Evolutionary conservation across 305 asterid genomes (phyloP).

Genomic region (Fraxinus greggii): DNA sequence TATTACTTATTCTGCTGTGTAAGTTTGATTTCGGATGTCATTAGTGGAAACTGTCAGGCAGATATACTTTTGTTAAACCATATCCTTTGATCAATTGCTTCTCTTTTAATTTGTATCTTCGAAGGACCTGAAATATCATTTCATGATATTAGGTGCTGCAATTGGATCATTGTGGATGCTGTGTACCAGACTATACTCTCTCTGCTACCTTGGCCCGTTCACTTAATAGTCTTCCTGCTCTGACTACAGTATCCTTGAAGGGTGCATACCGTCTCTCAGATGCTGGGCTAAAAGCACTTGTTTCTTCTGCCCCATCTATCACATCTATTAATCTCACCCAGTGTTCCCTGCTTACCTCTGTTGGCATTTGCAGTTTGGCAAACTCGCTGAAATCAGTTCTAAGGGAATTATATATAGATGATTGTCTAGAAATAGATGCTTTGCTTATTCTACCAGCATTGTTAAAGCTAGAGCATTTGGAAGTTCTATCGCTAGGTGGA

Average conservation of each 20-base stretch:
- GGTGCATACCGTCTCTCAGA: conserved; percentile 92
- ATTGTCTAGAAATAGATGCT: conserved; percentile 68
- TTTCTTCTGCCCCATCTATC: conserved; percentile 71
- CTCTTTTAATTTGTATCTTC: conserved; percentile 11
- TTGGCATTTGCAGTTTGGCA: conserved; percentile 60
- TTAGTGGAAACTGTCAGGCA: not conserved
- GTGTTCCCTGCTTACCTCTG: conserved; percentile 78
- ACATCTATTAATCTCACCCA: conserved; percentile 76
- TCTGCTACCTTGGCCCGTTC: conserved; percentile 54
- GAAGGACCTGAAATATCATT: conserved; percentile 19
- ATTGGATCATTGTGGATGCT: conserved; percentile 73
- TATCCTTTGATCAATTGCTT: conserved; percentile 1
- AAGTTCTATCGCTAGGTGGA: conserved; percentile 81
- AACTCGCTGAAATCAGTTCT: conserved; percentile 54
- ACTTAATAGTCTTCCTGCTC: conserved; percentile 55
- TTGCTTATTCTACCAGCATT: conserved; percentile 70
- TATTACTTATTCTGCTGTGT: not conserved
- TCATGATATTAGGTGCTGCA: conserved; percentile 69
- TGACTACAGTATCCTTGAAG: conserved; percentile 65
- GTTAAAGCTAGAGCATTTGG: conserved; percentile 62
- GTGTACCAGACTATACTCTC: conserved; percentile 66
- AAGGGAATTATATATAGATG: conserved; percentile 72
- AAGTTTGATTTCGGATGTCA: not conserved
- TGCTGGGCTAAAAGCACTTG: conserved; percentile 59
- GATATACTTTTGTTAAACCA: conserved; percentile 8